Base-by-base conservation (phyloP, 176 grass and related monocot species). In the Guadua angustifolia region DNA sequence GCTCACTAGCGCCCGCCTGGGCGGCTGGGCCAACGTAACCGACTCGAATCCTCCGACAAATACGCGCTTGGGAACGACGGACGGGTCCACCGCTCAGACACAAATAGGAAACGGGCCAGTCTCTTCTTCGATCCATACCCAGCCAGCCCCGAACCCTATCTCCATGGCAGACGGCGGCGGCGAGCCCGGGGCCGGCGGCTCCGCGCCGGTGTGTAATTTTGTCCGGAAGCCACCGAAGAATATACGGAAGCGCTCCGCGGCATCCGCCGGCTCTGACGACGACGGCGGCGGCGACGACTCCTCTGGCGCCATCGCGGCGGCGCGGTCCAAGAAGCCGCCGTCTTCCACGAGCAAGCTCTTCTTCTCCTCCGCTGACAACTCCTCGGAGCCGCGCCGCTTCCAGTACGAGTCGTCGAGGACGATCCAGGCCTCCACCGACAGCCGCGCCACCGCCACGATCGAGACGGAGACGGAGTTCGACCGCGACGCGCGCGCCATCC, bases 401-500 rank as follows among this genome's bases (percentile, higher is more conserved):
- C 86, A 94, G 69, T 98, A 92, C 77, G 93, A 95, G 55, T 98
- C 93, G 0, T 95, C 93, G 15, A 74, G 84, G 44, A 87, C 89
- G 61, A 92, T 98, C 69, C 95, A 98, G 91, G 75, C 89, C 77
- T 79, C 90, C 82, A 69, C 92, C 62, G 91, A 98, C 77, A 88
- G 67, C 69, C 89, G 93, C 63, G 93, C 93, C 21, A 98, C 93
- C 0, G 83, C 95, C 8, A 79, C 85, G 14, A 84, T 98, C 7
- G 91, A 98, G 87, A 98, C 91, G 42, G 95, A 98, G 89, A 98
- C 91, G 9, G 93, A 88, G 17, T 87, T 83, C 69, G 83, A 94
- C 84, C 79, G 83, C 18, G 93, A 98, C 77, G 80, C 91, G 33
- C 91, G 95, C 36, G 87, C 95, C 38, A 93, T 98, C 78, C 84